Evolutionary conservation across 1,284 basidiomycete genomes (phyloP).

Genomic region (Golubevia pallescens): DNA sequence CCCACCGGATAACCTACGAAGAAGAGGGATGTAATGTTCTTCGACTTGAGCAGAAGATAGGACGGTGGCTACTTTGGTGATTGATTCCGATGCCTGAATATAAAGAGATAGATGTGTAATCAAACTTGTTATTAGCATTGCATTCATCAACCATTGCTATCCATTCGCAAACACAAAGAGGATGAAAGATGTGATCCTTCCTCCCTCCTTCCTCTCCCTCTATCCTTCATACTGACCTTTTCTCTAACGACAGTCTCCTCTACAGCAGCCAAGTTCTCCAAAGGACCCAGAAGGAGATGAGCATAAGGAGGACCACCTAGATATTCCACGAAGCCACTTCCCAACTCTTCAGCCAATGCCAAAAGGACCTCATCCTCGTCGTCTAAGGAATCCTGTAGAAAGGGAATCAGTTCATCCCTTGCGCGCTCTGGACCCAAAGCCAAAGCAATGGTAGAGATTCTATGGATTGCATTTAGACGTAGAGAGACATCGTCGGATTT

Average conservation of each 20-base stretch:
- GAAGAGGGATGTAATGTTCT: conserved; percentile 86
- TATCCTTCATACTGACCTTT: conserved; percentile 72
- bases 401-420: conserved; percentile 93
- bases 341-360: conserved; percentile 93
- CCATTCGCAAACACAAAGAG: no score
- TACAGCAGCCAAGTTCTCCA: conserved; percentile 94
- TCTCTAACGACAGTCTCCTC: conserved; percentile 98
- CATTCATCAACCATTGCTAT: no score
- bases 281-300: conserved; percentile 85
- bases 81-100: conserved; percentile 81
- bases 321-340: conserved; percentile 81
- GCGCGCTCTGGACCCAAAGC: conserved; percentile 94
- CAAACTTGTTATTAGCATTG: no score
- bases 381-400: conserved; percentile 96
- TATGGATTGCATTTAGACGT: conserved; percentile 94
- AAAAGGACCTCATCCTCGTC: conserved; percentile 99
- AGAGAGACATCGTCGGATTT: conserved; percentile 82
- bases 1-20: conserved; percentile 86
- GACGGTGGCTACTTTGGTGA: conserved; percentile 84
- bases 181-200: background rate
- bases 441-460: conserved; percentile 96
- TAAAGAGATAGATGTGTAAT: no score
- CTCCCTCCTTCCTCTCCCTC: no score
- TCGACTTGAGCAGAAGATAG: conserved; percentile 84
- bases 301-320: conserved; percentile 88